Conservation (phyloP, 306 rosid species). For the Comarum palustre region DNA sequence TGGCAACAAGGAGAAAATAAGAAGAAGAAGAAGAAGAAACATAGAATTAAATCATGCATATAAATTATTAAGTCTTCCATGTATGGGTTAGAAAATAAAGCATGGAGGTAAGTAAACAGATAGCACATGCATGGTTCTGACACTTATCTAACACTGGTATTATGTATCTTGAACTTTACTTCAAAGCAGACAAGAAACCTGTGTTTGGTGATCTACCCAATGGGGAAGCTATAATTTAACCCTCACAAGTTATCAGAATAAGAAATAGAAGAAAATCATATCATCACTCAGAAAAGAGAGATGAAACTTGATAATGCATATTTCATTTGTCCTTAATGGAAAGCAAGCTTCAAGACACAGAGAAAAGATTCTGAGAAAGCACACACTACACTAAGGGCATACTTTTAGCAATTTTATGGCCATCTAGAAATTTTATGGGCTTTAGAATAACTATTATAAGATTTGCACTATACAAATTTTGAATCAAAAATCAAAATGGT, state of each 20-base stretch:
- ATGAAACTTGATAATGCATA: not conserved
- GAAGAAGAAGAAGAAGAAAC: not conserved
- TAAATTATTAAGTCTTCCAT: not conserved
- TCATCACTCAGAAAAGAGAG: not conserved
- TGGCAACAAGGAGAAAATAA: not conserved
- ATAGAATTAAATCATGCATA: not conserved
- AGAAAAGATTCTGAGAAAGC: not conserved
- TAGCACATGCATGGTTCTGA: constrained; percentile 5
- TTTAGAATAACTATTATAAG: not conserved
- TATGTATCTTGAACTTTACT: not conserved
- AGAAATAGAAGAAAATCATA: not conserved
- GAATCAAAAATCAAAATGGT: not conserved
- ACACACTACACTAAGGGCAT: not conserved
- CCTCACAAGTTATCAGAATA: not conserved
- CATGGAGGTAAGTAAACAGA: constrained; percentile 8
- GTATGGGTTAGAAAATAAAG: constrained; percentile 7
- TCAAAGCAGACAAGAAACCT: constrained; percentile 12
- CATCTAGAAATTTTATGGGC: not conserved
- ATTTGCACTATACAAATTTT: not conserved
- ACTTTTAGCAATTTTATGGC: not conserved
- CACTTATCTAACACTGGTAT: not conserved
- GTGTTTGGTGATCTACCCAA: constrained; percentile 10
- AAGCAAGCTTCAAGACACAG: constrained; percentile 10
- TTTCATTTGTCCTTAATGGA: not conserved
- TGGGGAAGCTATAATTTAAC: constrained; percentile 4